phyloP scores from a whole-genome alignment of 2,329 filamentous ascomycete species.

The Cadophora gregata region DNA sequence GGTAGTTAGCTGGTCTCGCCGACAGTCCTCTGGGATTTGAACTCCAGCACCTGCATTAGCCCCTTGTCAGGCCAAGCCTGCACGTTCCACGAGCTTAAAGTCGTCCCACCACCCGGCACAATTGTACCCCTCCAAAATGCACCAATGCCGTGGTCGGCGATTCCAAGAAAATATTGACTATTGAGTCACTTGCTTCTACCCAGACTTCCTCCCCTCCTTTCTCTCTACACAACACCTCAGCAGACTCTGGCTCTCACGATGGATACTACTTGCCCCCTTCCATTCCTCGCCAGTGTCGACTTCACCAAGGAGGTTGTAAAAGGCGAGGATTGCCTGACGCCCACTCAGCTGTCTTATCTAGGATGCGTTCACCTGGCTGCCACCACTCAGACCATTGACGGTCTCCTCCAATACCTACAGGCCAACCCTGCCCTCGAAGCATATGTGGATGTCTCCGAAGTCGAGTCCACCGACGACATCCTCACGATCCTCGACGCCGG shows the following conservation, averaged over 20 bases:
- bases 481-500: conserved; percentile 84
- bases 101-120: neutral
- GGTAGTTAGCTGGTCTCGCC: neutral
- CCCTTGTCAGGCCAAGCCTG: conserved; percentile 7
- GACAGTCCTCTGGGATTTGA: neutral
- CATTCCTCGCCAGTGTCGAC: conserved; percentile 65
- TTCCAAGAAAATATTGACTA: conserved; percentile 26
- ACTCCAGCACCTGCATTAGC: conserved; percentile 1
- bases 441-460: conserved; percentile 77
- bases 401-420: conserved; percentile 50
- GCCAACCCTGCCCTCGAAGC: conserved; percentile 61
- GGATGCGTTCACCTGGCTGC: conserved; percentile 65
- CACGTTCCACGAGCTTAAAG: conserved; percentile 33
- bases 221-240: conserved; percentile 21
- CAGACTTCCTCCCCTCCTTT: conserved; percentile 22
- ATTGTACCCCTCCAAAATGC: conserved; percentile 35
- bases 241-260: conserved; percentile 48
- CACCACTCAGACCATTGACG: conserved; percentile 42
- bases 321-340: conserved; percentile 59
- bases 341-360: conserved; percentile 63
- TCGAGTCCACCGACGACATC: conserved; percentile 75
- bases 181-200: conserved; percentile 16
- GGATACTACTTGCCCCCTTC: conserved; percentile 69
- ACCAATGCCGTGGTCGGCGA: conserved; percentile 24
- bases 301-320: conserved; percentile 55